Base-by-base conservation (phyloP, 257 asterid genomes). In the Handroanthus guayacan region DNA sequence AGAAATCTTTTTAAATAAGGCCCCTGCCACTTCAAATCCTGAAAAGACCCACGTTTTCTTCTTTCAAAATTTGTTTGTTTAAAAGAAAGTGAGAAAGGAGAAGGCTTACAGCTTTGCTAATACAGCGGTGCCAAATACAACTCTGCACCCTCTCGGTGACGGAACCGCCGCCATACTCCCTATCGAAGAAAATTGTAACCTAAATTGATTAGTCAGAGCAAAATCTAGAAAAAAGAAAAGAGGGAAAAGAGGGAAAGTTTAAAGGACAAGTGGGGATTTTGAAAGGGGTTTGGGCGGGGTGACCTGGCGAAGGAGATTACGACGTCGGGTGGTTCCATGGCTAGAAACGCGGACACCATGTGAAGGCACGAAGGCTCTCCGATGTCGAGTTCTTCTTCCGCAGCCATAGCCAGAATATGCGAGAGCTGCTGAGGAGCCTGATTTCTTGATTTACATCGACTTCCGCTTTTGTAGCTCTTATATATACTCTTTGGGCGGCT, bases 251-350 rank as follows among this genome's bases (percentile, higher is more conserved):
- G n/a, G 9, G 20, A 48, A 50, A 11, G 41, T 12, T 13, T 7
- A 16, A 10, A 68, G 6, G 67, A 38, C 16, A 2, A 34, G 31
- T 1, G 38, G 67, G 71, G 69, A 51, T 51, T 54, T 43, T 63
- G 25, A 69, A 54, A 13, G 56, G 51, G 56, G 54, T 17, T 8
- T 50, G 6, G 57, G 54, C n/a, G 11, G 12, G 60, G 55, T 34
- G 36, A 92, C 97, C 96, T 92, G 72, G 97, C 98, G 75, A 88
- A 84, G 54, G 96, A 86, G 81, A 95, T 70, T 17, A 89, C 83
- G 75, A 84, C 82, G 12, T 84, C 84, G 38, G 97, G 89, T n/a
- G 89, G 87, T 72, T 95, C 98, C 93, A 89, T 81, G 39, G 96
- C 90, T 14, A 84, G 82, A 75, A 92, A 92, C 20, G 99, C 92